These are phyloP conservation scores for Myochromella boudieri DNA, from an alignment of 768 basidiomycete species.

Conservation along the genomic window DNA sequence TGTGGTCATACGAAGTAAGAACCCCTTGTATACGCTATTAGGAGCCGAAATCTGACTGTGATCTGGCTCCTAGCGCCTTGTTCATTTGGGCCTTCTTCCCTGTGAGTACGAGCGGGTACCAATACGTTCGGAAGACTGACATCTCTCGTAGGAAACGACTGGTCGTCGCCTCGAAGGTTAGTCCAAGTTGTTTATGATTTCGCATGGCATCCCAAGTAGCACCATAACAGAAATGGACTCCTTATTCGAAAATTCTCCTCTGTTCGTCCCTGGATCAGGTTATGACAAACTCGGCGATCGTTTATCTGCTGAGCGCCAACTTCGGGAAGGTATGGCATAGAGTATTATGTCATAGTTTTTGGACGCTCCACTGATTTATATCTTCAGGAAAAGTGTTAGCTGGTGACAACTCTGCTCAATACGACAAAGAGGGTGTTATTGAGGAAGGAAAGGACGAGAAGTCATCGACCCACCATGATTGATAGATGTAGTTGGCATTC, in stretches of 20 bases:
- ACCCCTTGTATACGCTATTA: neutral
- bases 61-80: slow-evolving; percentile 27
- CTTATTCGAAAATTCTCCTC: slow-evolving; percentile 36
- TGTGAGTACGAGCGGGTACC: slow-evolving; percentile 17
- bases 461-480: neutral
- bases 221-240: slow-evolving; percentile 38
- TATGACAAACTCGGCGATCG: slow-evolving; percentile 37
- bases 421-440: neutral
- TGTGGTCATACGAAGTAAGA: slow-evolving; percentile 43
- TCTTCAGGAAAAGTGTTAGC: slow-evolving; percentile 23
- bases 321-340: slow-evolving; percentile 33
- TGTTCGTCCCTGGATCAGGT: slow-evolving; percentile 35
- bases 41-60: neutral
- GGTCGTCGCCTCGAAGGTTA: slow-evolving; percentile 43
- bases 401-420: slow-evolving; percentile 19
- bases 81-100: slow-evolving; percentile 46
- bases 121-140: neutral
- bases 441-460: neutral
- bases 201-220: neutral
- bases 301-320: slow-evolving; percentile 35
- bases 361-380: neutral
- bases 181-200: no score
- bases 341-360: neutral
- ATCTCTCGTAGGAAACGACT: slow-evolving; percentile 35
- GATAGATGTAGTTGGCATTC: neutral